Evolutionary conservation across 2,329 filamentous ascomycete species (phyloP).

Genomic region (Penicillium sp.): DNA sequence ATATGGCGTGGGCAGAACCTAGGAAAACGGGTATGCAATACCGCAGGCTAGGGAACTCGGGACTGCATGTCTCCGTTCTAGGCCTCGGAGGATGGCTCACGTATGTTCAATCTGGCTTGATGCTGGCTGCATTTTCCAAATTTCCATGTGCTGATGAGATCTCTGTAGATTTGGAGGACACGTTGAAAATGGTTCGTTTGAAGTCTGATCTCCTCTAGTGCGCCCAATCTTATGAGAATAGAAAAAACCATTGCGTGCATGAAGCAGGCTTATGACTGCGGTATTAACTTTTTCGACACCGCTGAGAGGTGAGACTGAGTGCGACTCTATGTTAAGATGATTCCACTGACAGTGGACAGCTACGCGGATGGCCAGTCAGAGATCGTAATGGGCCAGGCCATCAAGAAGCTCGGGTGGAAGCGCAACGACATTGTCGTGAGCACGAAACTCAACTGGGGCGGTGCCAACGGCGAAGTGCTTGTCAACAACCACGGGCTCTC

Average conservation of each 20-base stretch:
- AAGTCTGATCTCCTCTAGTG: not conserved
- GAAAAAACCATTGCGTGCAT: slow-evolving; percentile 40
- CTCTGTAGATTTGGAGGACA: not conserved
- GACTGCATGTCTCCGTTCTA: not conserved
- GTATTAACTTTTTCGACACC: slow-evolving; percentile 62
- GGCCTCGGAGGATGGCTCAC: slow-evolving; percentile 51
- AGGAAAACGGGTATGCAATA: slow-evolving; percentile 1
- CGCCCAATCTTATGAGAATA: not conserved
- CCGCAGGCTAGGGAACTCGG: not conserved
- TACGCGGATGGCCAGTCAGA: slow-evolving; percentile 6
- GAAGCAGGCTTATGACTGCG: slow-evolving; percentile 58
- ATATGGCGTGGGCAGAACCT: slow-evolving; percentile 3
- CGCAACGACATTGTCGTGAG: slow-evolving; percentile 53
- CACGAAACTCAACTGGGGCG: slow-evolving; percentile 62
- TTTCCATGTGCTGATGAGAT: not conserved
- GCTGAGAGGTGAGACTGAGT: slow-evolving; percentile 48
- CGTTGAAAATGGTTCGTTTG: slow-evolving; percentile 1
- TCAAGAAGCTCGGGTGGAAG: slow-evolving; percentile 60
- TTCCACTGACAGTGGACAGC: not conserved
- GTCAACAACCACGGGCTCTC: slow-evolving; percentile 69
- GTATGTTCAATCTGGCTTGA: not conserved
- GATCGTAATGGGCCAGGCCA: slow-evolving; percentile 46
- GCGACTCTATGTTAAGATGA: not conserved
- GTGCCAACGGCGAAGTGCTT: slow-evolving; percentile 51
- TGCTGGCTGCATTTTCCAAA: too few relatives aligned